A percentile compares a stretch with the other conserved stretches of the same genome.
phyloP scores from a whole-genome alignment of 306 rosid genomes.

The Malus domestica region DNA sequence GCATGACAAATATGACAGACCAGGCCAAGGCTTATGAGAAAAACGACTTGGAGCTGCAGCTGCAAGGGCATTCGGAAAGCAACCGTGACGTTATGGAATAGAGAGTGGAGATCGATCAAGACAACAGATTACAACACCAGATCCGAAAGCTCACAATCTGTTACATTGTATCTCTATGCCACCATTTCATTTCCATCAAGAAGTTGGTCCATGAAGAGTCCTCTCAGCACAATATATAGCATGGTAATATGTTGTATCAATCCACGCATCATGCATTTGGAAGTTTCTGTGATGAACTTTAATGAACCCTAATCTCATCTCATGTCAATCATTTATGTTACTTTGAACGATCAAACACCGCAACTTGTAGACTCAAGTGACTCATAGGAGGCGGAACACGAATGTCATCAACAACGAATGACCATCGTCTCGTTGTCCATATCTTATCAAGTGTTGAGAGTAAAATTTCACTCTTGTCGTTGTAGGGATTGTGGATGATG shows the following conservation, averaged over 20 bases:
- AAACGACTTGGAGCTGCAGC: constrained; percentile 8
- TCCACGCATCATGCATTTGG: not conserved
- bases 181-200: not conserved
- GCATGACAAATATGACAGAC: not conserved
- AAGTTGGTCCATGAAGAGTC: not conserved
- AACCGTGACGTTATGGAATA: not conserved
- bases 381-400: no score
- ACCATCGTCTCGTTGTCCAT: no score
- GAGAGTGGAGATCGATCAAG: not conserved
- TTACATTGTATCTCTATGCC: not conserved
- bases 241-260: no score
- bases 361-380: no score
- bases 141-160: not conserved
- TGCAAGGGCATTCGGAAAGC: not conserved
- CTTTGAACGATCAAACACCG: no score
- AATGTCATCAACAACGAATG: no score
- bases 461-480: no score
- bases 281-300: not conserved
- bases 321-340: not conserved
- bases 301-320: not conserved
- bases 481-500: no score
- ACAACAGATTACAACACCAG: not conserved
- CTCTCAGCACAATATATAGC: no score
- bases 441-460: no score
- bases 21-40: not conserved